A percentile compares a stretch with the other conserved stretches of the same genome.
Conservation (phyloP, 805 yeast genomes). For the Candida peoriensis region DNA sequence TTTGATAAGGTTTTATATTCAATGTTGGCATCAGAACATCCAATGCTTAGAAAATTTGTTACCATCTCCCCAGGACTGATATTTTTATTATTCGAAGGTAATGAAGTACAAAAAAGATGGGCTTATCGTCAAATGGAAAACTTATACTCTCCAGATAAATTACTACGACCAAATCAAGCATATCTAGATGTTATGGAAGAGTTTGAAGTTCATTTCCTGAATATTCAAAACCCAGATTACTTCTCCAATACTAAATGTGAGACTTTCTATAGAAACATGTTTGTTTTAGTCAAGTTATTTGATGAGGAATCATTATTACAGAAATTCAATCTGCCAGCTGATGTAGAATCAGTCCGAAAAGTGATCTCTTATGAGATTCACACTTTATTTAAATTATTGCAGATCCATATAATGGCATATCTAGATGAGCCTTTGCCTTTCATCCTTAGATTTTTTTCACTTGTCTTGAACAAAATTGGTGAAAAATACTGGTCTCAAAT, state of each 20-base stretch:
- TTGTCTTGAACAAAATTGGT: slow-evolving; percentile 39
- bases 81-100: slow-evolving; percentile 52
- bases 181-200: slow-evolving; percentile 48
- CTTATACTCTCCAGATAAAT: slow-evolving; percentile 8
- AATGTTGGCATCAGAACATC: slow-evolving; percentile 25
- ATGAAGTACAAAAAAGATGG: slow-evolving; percentile 42
- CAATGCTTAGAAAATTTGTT: slow-evolving; percentile 19
- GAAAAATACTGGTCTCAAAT: slow-evolving; percentile 49
- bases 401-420: slow-evolving; percentile 48
- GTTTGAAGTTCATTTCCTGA: slow-evolving; percentile 43
- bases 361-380: slow-evolving; percentile 27
- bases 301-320: slow-evolving; percentile 31
- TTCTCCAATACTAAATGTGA: slow-evolving; percentile 39
- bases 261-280: slow-evolving; percentile 43
- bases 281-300: slow-evolving; percentile 31
- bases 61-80: slow-evolving; percentile 45
- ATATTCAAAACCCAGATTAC: slow-evolving; percentile 47
- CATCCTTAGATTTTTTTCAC: slow-evolving; percentile 46
- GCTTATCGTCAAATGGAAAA: slow-evolving; percentile 31
- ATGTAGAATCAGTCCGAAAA: slow-evolving; percentile 18
- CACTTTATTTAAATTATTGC: slow-evolving; percentile 35
- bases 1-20: slow-evolving; percentile 34
- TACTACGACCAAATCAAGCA: slow-evolving; percentile 19
- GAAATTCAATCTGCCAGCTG: slow-evolving; percentile 23
- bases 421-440: slow-evolving; percentile 37